A percentile compares a stretch with the other conserved stretches of the same genome.
Evolutionary conservation across 2,329 filamentous ascomycete species (phyloP).

Genomic region (Pyrenophora seminiperda): DNA sequence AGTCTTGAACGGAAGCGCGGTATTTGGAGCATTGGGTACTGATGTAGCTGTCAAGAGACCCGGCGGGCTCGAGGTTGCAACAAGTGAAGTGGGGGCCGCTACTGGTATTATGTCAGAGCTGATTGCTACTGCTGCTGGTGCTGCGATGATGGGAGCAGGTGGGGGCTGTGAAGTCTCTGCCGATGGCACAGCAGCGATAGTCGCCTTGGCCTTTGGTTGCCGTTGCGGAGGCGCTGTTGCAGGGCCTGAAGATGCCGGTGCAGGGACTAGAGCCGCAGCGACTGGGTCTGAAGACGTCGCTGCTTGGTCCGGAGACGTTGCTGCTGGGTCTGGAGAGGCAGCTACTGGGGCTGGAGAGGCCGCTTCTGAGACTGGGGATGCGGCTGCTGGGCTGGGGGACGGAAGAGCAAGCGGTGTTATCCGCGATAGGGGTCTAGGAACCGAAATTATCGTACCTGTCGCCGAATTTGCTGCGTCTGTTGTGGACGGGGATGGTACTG

Average conservation of each 20-base stretch:
- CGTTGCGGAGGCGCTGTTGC: slow-evolving; percentile 8
- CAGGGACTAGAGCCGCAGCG: not conserved
- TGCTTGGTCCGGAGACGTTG: too few species aligned
- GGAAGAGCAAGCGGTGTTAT: slow-evolving; percentile 28
- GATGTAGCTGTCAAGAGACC: slow-evolving; percentile 16
- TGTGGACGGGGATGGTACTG: slow-evolving; percentile 30
- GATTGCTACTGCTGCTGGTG: slow-evolving; percentile 35
- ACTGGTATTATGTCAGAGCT: slow-evolving; percentile 38
- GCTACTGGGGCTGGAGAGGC: not conserved
- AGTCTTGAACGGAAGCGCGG: slow-evolving; percentile 18
- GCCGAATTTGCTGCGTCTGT: slow-evolving; percentile 36
- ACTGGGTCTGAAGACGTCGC: too few species aligned
- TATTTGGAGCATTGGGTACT: slow-evolving; percentile 20
- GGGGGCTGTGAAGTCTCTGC: slow-evolving; percentile 15
- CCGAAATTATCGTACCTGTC: slow-evolving; percentile 42
- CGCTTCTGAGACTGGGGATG: not conserved
- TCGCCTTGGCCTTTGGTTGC: slow-evolving; percentile 1
- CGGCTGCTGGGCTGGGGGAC: slow-evolving; percentile 23
- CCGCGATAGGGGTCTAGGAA: slow-evolving; percentile 33
- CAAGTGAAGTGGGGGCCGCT: slow-evolving; percentile 32
- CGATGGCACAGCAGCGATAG: slow-evolving; percentile 18
- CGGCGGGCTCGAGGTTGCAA: slow-evolving; percentile 7
- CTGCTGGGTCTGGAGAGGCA: not conserved
- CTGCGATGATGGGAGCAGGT: slow-evolving; percentile 19
- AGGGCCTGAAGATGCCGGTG: slow-evolving; percentile 26